A percentile compares a stretch with the other conserved stretches of the same genome.
Evolutionary conservation across 2,329 filamentous ascomycete species (phyloP).

Genomic region (Calcarisporium arbuscula): DNA sequence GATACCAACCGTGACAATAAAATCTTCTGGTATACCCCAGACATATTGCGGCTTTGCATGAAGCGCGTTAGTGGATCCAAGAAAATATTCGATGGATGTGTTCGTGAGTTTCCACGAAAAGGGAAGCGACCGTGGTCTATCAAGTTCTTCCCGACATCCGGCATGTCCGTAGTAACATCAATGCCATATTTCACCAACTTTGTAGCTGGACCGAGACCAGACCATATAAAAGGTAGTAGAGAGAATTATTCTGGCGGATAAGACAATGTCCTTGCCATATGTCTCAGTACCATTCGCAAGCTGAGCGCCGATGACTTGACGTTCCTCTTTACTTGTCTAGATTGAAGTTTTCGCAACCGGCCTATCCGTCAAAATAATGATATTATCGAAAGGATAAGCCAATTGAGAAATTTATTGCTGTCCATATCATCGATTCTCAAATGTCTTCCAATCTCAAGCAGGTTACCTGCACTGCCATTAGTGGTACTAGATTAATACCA

Average conservation of each 20-base stretch:
- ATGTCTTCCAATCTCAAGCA: constrained; percentile 23
- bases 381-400: constrained; percentile 16
- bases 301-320: constrained; percentile 14
- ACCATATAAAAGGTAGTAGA: constrained; percentile 44
- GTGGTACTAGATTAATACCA: constrained; percentile 20
- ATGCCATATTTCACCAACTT: constrained; percentile 36
- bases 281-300: constrained; percentile 19
- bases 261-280: constrained; percentile 32
- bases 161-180: too few relatives aligned
- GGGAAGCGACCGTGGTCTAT: too few relatives aligned
- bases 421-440: constrained; percentile 17
- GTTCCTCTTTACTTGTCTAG: background rate
- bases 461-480: constrained; percentile 17
- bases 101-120: too few relatives aligned
- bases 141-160: too few relatives aligned
- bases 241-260: constrained; percentile 44
- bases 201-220: constrained; percentile 36
- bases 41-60: too few relatives aligned
- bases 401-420: constrained; percentile 14
- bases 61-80: too few relatives aligned
- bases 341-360: constrained; percentile 15
- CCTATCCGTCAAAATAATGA: constrained; percentile 18
- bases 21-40: too few relatives aligned
- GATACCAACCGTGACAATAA: too few relatives aligned
- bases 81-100: too few relatives aligned